Evolutionary conservation across 2,329 filamentous ascomycete species (phyloP).

Genomic region (Talaromyces sp.): DNA sequence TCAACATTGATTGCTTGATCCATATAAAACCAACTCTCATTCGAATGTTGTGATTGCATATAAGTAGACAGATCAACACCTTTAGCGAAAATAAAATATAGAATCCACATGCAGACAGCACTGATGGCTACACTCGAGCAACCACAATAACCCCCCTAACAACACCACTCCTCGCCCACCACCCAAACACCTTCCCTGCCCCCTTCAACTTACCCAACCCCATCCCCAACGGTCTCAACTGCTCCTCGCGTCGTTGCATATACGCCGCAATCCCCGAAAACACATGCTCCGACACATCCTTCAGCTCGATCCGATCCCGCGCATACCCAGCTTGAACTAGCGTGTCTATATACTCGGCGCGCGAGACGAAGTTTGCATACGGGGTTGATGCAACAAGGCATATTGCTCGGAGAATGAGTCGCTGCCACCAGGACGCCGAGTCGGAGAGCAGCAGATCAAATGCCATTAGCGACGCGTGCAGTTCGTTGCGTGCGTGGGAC

Average conservation of each 20-base stretch:
- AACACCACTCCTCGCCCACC: constrained; percentile 37
- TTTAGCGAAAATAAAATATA: too few relatives aligned
- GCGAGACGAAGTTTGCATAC: constrained; percentile 45
- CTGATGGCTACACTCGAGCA: constrained; percentile 17
- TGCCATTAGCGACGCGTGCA: constrained; percentile 50
- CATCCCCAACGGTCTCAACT: constrained; percentile 31
- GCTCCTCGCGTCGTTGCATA: constrained; percentile 32
- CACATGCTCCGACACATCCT: constrained; percentile 52
- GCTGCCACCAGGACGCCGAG: constrained; percentile 20
- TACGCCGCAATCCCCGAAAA: constrained; percentile 48
- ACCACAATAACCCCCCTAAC: constrained; percentile 39
- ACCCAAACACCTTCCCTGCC: constrained; percentile 33
- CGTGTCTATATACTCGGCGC: constrained; percentile 41
- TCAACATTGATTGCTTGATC: too few relatives aligned
- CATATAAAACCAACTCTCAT: too few relatives aligned
- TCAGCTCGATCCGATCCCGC: constrained; percentile 35
- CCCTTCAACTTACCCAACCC: constrained; percentile 31
- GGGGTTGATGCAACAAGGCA: constrained; percentile 49
- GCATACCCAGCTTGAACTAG: constrained; percentile 49
- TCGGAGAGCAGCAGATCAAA: constrained; percentile 49
- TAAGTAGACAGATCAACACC: too few relatives aligned
- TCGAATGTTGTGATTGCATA: too few relatives aligned
- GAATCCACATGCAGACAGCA: too few relatives aligned
- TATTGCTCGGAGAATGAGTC: constrained; percentile 37
- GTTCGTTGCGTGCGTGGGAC: constrained; percentile 31